A percentile compares a stretch with the other conserved stretches of the same genome.
These are phyloP conservation scores for Umbelopsis ramanniana DNA, from an alignment of 192 early-diverging fungal species.

Conservation along the genomic window DNA sequence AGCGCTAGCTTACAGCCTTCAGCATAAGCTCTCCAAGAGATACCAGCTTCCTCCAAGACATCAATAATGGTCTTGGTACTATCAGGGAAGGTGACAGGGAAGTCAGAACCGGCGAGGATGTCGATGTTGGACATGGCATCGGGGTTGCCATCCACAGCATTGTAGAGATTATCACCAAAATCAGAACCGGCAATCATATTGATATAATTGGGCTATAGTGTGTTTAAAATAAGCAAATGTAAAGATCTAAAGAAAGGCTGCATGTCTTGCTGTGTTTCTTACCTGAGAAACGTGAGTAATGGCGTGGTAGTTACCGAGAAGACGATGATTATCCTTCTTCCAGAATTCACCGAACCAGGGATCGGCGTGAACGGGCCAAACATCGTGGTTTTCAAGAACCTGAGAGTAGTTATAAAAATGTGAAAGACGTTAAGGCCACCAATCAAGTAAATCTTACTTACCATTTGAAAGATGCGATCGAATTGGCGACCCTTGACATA, in stretches of 20 bases:
- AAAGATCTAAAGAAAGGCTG: neutral
- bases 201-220: constrained; percentile 1
- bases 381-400: constrained; percentile 3
- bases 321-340: constrained; percentile 5
- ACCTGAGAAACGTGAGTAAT: constrained; percentile 5
- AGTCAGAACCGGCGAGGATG: neutral
- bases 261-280: neutral
- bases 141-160: neutral
- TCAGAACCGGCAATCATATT: constrained; percentile 6
- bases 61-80: neutral
- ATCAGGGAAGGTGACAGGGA: neutral
- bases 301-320: constrained; percentile 10
- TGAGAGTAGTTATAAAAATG: neutral
- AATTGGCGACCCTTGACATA: constrained; percentile 6
- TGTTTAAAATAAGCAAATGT: neutral
- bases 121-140: constrained; percentile 1
- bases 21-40: constrained; percentile 9
- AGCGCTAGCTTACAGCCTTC: too few relatives aligned
- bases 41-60: constrained; percentile 2
- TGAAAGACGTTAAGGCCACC: neutral
- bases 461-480: constrained; percentile 2
- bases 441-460: neutral
- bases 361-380: constrained; percentile 6
- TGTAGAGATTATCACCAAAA: constrained; percentile 6
- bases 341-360: constrained; percentile 5